These are phyloP conservation scores for Entomortierella parvispora DNA, from an alignment of 192 early-diverging fungal genomes.

Conservation along the genomic window DNA sequence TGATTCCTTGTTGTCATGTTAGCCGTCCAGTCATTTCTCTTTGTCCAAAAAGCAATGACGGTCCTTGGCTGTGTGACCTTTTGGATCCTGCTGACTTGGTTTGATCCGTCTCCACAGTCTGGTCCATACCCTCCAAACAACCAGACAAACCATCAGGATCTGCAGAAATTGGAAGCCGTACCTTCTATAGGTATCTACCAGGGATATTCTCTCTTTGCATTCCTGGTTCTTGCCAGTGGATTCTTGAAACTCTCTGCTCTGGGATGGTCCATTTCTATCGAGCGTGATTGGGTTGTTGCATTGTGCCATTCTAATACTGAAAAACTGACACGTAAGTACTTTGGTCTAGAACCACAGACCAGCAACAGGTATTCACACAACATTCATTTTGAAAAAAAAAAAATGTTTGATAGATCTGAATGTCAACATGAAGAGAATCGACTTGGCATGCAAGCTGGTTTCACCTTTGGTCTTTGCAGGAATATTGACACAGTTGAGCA, in stretches of 20 bases:
- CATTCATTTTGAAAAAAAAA: neutral
- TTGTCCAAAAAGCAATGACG: slow-evolving; percentile 31
- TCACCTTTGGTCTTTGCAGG: slow-evolving; percentile 44
- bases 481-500: slow-evolving; percentile 20
- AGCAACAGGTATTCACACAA: neutral
- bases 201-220: slow-evolving; percentile 20
- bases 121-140: neutral
- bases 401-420: slow-evolving; percentile 23
- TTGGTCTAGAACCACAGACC: neutral
- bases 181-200: neutral
- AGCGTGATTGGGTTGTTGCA: slow-evolving; percentile 48
- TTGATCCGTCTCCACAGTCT: slow-evolving; percentile 14
- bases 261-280: slow-evolving; percentile 49
- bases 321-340: slow-evolving; percentile 20
- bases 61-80: slow-evolving; percentile 40
- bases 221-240: slow-evolving; percentile 34
- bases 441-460: slow-evolving; percentile 46
- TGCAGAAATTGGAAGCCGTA: neutral
- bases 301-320: slow-evolving; percentile 37
- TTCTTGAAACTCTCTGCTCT: slow-evolving; percentile 33
- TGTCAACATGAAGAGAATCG: slow-evolving; percentile 45
- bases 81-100: slow-evolving; percentile 48
- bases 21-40: slow-evolving; percentile 36
- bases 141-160: neutral
- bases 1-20: neutral